Conservation (phyloP, 2,329 filamentous ascomycete species). For the Ceratocystis lukuohia region DNA sequence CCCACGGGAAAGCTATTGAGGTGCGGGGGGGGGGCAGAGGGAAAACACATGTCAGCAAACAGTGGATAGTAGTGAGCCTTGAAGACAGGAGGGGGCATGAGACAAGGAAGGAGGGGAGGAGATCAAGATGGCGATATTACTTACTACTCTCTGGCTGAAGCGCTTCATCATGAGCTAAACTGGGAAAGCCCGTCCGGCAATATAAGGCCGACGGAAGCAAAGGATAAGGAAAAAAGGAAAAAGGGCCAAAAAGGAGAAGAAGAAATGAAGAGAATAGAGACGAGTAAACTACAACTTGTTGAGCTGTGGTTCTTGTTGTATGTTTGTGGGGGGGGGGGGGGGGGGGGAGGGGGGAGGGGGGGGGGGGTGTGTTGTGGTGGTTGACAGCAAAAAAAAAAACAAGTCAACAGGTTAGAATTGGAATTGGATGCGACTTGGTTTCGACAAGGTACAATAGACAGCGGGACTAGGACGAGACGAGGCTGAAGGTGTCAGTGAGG, state of each 20-base stretch:
- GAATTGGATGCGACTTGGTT: conserved; percentile 7
- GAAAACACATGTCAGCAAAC: background rate
- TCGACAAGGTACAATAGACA: conserved; percentile 4
- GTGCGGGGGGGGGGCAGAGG: background rate
- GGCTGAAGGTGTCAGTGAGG: conserved; percentile 13
- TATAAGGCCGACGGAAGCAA: conserved; percentile 16
- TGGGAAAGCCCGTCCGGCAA: conserved; percentile 21
- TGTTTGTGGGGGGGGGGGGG: background rate
- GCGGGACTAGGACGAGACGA: background rate
- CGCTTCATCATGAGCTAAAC: conserved; percentile 66
- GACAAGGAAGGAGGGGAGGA: background rate
- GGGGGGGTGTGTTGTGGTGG: background rate
- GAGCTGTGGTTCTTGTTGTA: background rate
- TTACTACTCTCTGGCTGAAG: conserved; percentile 93
- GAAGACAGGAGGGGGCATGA: background rate
- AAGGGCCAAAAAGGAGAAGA: conserved; percentile 9
- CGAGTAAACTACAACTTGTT: background rate
- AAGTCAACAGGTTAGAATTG: background rate
- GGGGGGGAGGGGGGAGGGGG: too few species aligned
- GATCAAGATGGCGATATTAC: conserved; percentile 28
- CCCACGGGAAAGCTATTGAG: conserved; percentile 68
- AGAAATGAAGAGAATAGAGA: conserved; percentile 12
- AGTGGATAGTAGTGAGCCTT: background rate
- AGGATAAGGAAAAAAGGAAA: conserved; percentile 8
- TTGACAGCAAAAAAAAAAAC: background rate